Evolutionary conservation across 257 asterid species (phyloP).

Genomic region (Solanum sitiens): DNA sequence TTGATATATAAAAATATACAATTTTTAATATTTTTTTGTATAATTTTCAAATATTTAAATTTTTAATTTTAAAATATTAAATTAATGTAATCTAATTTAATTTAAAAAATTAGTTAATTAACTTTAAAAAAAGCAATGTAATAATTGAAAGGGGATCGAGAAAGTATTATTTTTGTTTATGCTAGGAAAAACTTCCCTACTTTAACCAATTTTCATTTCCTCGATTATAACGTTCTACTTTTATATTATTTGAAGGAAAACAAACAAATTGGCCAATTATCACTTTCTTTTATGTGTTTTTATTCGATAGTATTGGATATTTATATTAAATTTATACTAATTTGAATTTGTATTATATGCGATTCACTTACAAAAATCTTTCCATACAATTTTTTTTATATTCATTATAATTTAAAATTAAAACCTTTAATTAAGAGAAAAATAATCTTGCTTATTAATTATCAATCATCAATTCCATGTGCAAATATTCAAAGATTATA

Average conservation of each 20-base stretch:
- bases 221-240: background rate
- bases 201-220: background rate
- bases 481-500: background rate
- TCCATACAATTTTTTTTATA: rapidly evolving
- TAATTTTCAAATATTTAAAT: rapidly evolving
- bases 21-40: too few relatives aligned
- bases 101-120: too few relatives aligned
- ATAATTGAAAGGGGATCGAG: too few relatives aligned
- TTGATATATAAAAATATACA: rapidly evolving
- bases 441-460: too few relatives aligned
- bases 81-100: too few relatives aligned
- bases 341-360: rapidly evolving
- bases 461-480: background rate
- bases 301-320: background rate
- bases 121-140: rapidly evolving
- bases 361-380: rapidly evolving
- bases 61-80: too few relatives aligned
- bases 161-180: too few relatives aligned
- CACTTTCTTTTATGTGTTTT: background rate
- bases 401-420: too few relatives aligned
- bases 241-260: background rate
- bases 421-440: too few relatives aligned
- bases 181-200: too few relatives aligned
- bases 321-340: background rate
- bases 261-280: background rate